Base-by-base conservation (phyloP, 306 rosid species). In the Dryas drummondii region DNA sequence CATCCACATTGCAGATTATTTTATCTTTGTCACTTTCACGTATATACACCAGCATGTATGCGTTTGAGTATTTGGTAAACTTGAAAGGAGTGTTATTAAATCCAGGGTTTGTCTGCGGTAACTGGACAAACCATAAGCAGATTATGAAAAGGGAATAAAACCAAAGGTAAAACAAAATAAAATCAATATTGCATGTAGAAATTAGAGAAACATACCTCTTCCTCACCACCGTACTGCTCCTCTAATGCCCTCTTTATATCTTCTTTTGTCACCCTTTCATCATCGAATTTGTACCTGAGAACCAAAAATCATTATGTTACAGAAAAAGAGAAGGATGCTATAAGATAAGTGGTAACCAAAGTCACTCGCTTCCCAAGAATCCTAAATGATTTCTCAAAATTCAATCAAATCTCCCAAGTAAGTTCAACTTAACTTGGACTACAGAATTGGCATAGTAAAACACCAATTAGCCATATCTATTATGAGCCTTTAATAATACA, bases 171-270 rank as follows among this genome's bases (percentile, higher is more conserved):
- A 14, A 57, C n/a, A 22, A 49, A 9, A 9, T 45, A 9, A 10
- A 72, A 8, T 62, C 75, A 54, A 42, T 19, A 55, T 62, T 10
- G 22, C 48, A 66, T 46, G 76, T 62, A 61, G 26, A 75, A 71
- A 67, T 64, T 63, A 73, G 65, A 75, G 66, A 54, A 57, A 42
- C 74, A 72, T 74, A 96, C 99, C 97, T 96, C 99, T 78, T 96
- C 99, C 87, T 96, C 98, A 14, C 97, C 98, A 79, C 99, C 99
- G 80, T 96, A 96, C 81, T 96, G 99, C 88, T 96, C 99, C 90
- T 96, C 99, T 47, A 96, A 64, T 55, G 97, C 99, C 83, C 97
- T 89, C 81, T 92, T 96, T 53, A 85, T 78, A 68, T 96, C 99
- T 80, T 96, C 99, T 85, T 96, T 96, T 19, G 99, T 96, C 56